Evolutionary conservation across 2,329 filamentous ascomycete species (phyloP).

Genomic region (Paradendryphiella salina): DNA sequence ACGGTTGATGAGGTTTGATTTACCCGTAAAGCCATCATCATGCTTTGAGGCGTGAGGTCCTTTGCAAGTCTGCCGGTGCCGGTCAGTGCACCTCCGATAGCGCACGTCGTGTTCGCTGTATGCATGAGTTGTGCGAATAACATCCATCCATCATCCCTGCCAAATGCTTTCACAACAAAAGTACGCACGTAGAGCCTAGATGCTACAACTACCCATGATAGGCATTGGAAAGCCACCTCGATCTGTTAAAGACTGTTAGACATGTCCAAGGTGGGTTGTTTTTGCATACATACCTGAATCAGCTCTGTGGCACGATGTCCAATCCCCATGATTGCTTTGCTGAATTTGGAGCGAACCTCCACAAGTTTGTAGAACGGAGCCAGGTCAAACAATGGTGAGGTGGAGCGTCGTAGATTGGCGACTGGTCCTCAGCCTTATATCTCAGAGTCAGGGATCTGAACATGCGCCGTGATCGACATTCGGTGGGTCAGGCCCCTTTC

Average conservation of each 20-base stretch:
- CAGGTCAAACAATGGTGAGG: background rate
- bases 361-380: too few species aligned
- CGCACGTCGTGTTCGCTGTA: background rate
- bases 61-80: conserved; percentile 7
- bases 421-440: too few species aligned
- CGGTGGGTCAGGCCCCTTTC: too few species aligned
- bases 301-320: background rate
- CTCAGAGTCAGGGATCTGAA: too few species aligned
- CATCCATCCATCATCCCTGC: conserved; percentile 21
- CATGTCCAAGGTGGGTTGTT: background rate
- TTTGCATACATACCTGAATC: background rate
- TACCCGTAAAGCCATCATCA: conserved; percentile 3
- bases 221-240: background rate
- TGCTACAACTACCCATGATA: conserved; percentile 6
- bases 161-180: conserved; percentile 16
- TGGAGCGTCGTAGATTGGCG: background rate
- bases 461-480: too few species aligned
- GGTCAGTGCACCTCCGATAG: conserved; percentile 6
- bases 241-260: background rate
- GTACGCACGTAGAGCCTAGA: conserved; percentile 14
- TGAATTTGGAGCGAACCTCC: background rate
- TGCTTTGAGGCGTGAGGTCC: conserved; percentile 3
- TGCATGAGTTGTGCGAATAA: conserved; percentile 13
- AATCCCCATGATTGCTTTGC: background rate
- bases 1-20: background rate